These are phyloP conservation scores for Aspergillus persii DNA, from an alignment of 2,329 filamentous ascomycete species.

Conservation along the genomic window DNA sequence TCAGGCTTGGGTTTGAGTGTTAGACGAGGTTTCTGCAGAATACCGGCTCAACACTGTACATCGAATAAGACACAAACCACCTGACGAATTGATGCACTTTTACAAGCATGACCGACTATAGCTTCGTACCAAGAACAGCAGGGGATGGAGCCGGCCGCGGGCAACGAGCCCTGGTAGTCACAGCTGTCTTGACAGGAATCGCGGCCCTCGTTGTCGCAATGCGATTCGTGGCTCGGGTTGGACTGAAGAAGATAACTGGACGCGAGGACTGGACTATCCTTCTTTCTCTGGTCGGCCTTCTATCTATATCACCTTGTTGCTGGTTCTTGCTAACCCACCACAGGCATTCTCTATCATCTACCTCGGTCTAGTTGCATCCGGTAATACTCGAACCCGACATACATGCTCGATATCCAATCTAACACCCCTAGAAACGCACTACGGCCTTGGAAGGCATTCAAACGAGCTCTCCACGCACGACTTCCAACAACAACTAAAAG, in stretches of 20 bases:
- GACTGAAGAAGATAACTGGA: constrained; percentile 32
- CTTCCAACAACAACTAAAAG: constrained; percentile 27
- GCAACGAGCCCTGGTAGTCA: constrained; percentile 29
- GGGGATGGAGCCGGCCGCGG: constrained; percentile 23
- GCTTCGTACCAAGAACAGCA: constrained; percentile 13
- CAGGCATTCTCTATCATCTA: constrained; percentile 28
- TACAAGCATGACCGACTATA: no score
- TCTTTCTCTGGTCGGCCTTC: constrained; percentile 20
- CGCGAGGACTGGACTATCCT: constrained; percentile 35
- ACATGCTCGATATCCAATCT: neutral
- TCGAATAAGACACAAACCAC: no score
- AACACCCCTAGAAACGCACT: constrained; percentile 25
- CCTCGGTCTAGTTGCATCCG: constrained; percentile 26
- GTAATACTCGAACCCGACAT: constrained; percentile 17
- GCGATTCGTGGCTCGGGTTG: constrained; percentile 28
- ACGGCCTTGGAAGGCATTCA: constrained; percentile 26
- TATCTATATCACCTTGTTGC: neutral
- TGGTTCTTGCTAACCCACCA: neutral
- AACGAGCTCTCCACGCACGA: constrained; percentile 13
- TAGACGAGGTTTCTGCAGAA: neutral
- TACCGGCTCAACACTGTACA: neutral
- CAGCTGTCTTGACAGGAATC: constrained; percentile 27
- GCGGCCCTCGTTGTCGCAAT: constrained; percentile 26
- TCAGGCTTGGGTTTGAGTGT: neutral
- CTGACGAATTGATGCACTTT: no score